Evolutionary conservation across 2,329 filamentous ascomycete species (phyloP).

Genomic region (Fusarium humuli): DNA sequence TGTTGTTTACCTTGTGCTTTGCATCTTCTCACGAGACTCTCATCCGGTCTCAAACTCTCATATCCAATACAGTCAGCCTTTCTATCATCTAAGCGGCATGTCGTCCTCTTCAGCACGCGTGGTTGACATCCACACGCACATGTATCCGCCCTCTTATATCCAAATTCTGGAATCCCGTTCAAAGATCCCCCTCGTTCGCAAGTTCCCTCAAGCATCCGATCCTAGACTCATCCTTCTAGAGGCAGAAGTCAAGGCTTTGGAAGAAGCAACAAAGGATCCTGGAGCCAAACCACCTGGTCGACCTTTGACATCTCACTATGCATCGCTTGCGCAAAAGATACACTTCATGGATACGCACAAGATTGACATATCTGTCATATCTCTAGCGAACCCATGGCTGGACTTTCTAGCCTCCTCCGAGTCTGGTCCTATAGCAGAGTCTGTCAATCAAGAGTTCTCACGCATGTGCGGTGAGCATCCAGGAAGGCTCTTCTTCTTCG

Average conservation of each 20-base stretch:
- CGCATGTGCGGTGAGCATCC: conserved; percentile 74
- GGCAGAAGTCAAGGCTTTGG: conserved; percentile 59
- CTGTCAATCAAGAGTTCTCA: conserved; percentile 83
- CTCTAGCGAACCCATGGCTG: conserved; percentile 92
- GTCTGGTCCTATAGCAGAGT: conserved; percentile 70
- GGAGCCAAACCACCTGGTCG: conserved; percentile 75
- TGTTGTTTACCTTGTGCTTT: background rate
- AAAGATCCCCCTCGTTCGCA: conserved; percentile 77
- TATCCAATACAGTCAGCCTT: background rate
- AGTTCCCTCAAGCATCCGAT: conserved; percentile 67
- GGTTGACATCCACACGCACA: conserved; percentile 77
- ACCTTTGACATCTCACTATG: conserved; percentile 86
- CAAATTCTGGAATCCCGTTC: conserved; percentile 68
- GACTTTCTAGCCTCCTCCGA: conserved; percentile 78
- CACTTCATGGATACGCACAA: conserved; percentile 87
- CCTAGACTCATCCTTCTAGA: conserved; percentile 75
- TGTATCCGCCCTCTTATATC: conserved; percentile 75
- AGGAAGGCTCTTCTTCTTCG: conserved; percentile 84
- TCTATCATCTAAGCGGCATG: conserved; percentile 45
- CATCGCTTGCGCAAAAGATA: conserved; percentile 81
- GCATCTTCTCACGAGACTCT: background rate
- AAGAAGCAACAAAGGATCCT: conserved; percentile 65
- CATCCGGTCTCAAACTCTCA: background rate
- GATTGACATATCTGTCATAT: conserved; percentile 87
- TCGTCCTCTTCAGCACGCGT: conserved; percentile 54